A percentile compares a stretch with the other conserved stretches of the same genome.
phyloP scores from a whole-genome alignment of 2,329 filamentous ascomycete genomes.

The Pseudocercospora pini-densiflorae region DNA sequence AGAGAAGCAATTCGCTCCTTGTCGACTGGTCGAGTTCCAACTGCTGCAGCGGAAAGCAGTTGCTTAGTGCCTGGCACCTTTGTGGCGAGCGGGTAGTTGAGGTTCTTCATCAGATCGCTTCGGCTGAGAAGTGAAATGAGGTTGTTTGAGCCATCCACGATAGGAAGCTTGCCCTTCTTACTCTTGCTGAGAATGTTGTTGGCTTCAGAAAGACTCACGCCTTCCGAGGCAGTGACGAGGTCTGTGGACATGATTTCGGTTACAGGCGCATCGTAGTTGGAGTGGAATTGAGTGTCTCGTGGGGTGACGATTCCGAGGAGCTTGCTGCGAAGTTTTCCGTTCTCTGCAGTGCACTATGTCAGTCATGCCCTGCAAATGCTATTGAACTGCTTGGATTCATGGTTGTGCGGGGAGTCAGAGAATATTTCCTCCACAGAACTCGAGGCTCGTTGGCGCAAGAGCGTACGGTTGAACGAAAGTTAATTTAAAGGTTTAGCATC shows the following conservation, averaged over 20 bases:
- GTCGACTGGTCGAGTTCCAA: slow-evolving; percentile 93
- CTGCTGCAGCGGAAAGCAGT: slow-evolving; percentile 91
- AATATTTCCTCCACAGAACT: slow-evolving; percentile 41
- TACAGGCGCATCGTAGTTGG: slow-evolving; percentile 71
- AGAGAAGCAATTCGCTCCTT: slow-evolving; percentile 84
- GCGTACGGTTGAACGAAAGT: slow-evolving; percentile 99
- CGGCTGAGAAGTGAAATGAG: slow-evolving; percentile 84
- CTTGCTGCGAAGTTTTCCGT: slow-evolving; percentile 91
- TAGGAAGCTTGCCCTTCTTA: slow-evolving; percentile 79
- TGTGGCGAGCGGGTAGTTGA: slow-evolving; percentile 93
- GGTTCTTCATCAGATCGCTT: slow-evolving; percentile 98
- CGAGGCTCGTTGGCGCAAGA: slow-evolving; percentile 48
- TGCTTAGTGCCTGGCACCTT: slow-evolving; percentile 98
- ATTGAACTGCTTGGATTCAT: not conserved
- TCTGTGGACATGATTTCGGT: slow-evolving; percentile 95
- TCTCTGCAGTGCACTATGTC: slow-evolving; percentile 63
- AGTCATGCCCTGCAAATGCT: slow-evolving; percentile 2
- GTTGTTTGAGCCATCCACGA: slow-evolving; percentile 54
- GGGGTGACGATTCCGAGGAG: slow-evolving; percentile 97
- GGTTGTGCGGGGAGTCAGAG: slow-evolving; percentile 32
- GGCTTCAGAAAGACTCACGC: slow-evolving; percentile 83
- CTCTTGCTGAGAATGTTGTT: slow-evolving; percentile 92
- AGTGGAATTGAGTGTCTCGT: slow-evolving; percentile 97
- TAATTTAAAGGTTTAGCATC: slow-evolving; percentile 82
- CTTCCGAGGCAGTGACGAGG: slow-evolving; percentile 82